A percentile compares a stretch with the other conserved stretches of the same genome.
Conservation (phyloP, 2,329 filamentous ascomycete genomes). For the Microdochium nivale region DNA sequence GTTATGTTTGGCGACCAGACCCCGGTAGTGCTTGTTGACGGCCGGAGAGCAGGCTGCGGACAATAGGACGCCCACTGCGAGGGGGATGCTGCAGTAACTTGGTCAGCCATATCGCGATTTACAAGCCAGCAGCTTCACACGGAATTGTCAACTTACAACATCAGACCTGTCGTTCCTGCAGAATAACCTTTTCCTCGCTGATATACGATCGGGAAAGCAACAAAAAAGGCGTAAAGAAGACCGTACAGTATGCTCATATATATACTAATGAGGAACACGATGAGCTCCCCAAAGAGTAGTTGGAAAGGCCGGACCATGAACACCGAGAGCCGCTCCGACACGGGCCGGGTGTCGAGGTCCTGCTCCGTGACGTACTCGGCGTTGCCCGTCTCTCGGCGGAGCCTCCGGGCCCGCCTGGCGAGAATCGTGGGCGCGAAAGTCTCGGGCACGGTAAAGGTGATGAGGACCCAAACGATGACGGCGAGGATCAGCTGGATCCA, state of each 20-base stretch:
- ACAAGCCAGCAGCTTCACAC: neutral
- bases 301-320: constrained; percentile 80
- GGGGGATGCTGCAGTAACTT: constrained; percentile 45
- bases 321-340: constrained; percentile 59
- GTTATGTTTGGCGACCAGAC: constrained; percentile 15
- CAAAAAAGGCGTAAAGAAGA: constrained; percentile 69
- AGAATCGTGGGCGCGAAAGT: constrained; percentile 80
- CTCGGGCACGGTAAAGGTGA: constrained; percentile 83
- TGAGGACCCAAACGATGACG: constrained; percentile 60
- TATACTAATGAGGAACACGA: constrained; percentile 73
- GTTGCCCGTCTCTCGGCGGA: constrained; percentile 62
- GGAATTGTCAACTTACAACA: constrained; percentile 47
- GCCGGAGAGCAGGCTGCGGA: constrained; percentile 61
- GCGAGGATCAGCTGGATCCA: constrained; percentile 78
- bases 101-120: neutral
- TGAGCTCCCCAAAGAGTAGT: constrained; percentile 74
- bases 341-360: constrained; percentile 65
- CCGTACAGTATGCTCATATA: constrained; percentile 83
- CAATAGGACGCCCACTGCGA: constrained; percentile 65
- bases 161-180: constrained; percentile 66
- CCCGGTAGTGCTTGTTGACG: constrained; percentile 75
- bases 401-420: constrained; percentile 57
- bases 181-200: constrained; percentile 72
- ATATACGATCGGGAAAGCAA: constrained; percentile 64
- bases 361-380: constrained; percentile 66